These are phyloP conservation scores for Aspergillus piperis DNA, from an alignment of 2,329 filamentous ascomycete genomes.

Conservation along the genomic window DNA sequence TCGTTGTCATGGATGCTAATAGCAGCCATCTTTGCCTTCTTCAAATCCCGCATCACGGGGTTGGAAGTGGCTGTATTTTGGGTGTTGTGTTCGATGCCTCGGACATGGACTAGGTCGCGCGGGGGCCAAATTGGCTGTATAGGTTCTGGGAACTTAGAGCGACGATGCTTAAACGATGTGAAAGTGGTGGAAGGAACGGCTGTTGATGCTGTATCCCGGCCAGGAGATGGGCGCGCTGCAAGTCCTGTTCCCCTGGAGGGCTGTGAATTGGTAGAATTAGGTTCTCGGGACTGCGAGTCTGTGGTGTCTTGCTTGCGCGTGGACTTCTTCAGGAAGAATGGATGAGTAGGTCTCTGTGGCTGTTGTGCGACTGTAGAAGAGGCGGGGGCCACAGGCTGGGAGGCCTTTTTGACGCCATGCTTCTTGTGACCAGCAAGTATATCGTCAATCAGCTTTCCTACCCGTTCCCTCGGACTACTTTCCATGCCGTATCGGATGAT, in stretches of 20 bases:
- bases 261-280: background rate
- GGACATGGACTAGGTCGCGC: constrained; percentile 48
- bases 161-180: constrained; percentile 23
- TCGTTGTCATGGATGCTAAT: constrained; percentile 35
- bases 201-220: background rate
- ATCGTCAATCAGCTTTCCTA: constrained; percentile 64
- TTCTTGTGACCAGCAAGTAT: constrained; percentile 55
- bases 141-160: constrained; percentile 33
- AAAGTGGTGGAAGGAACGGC: constrained; percentile 10
- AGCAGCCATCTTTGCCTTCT: constrained; percentile 42
- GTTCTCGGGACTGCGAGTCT: background rate
- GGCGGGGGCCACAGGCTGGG: constrained; percentile 22
- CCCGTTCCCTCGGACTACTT: constrained; percentile 43
- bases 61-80: background rate
- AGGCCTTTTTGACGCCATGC: constrained; percentile 25
- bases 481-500: constrained; percentile 62
- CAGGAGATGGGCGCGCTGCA: background rate
- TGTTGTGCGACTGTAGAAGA: constrained; percentile 17
- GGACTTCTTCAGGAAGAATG: constrained; percentile 67
- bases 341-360: constrained; percentile 59
- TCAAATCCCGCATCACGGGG: constrained; percentile 24
- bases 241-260: background rate
- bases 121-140: constrained; percentile 44
- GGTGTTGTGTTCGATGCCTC: constrained; percentile 41
- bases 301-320: constrained; percentile 24